phyloP scores from a whole-genome alignment of 805 yeast species.

The Candida insectorum region DNA sequence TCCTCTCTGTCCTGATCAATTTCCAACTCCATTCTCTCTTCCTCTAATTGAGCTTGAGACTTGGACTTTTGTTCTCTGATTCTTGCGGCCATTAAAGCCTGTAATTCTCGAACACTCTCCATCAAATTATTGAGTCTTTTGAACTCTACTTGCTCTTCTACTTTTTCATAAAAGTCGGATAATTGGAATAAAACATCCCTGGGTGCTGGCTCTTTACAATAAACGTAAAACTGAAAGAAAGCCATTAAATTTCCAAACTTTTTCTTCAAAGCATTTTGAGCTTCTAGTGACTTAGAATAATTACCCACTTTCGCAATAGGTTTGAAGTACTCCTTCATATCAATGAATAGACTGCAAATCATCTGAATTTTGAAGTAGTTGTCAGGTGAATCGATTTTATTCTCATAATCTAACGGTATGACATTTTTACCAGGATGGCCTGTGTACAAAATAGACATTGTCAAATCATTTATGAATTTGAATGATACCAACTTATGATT shows the following conservation, averaged over 20 bases:
- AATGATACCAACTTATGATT: conserved; percentile 46
- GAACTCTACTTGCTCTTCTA: conserved; percentile 25
- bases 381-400: conserved; percentile 57
- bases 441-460: conserved; percentile 55
- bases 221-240: conserved; percentile 69
- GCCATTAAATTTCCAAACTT: conserved; percentile 37
- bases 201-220: conserved; percentile 65
- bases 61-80: too few relatives aligned
- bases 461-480: conserved; percentile 45
- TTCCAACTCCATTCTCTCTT: conserved; percentile 11
- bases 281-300: neutral
- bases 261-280: conserved; percentile 3
- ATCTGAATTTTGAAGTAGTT: conserved; percentile 72
- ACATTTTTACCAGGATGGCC: conserved; percentile 62
- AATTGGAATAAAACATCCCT: conserved; percentile 56
- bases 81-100: conserved; percentile 13
- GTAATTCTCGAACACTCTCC: conserved; percentile 43
- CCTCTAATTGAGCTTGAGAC: conserved; percentile 12
- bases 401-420: conserved; percentile 45
- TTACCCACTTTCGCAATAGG: neutral
- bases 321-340: conserved; percentile 1
- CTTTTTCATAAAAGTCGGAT: conserved; percentile 37
- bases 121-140: conserved; percentile 32
- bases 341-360: conserved; percentile 19
- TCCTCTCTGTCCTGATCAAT: conserved; percentile 17